Conservation (phyloP, 495 filamentous ascomycete genomes). For the Aspergillus incahuasiensis region DNA sequence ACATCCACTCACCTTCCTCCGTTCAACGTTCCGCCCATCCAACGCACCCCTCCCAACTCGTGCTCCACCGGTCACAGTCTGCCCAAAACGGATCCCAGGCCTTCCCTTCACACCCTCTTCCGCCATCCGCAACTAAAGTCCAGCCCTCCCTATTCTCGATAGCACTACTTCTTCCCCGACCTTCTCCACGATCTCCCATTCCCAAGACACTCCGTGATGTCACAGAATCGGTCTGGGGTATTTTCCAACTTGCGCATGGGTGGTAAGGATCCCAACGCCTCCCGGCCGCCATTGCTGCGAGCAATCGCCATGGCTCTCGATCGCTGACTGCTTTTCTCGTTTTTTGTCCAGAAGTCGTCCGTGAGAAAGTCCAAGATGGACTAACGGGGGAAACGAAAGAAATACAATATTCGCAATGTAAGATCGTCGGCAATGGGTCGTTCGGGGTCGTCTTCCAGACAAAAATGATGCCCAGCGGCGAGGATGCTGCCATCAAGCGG, state of each 20-base stretch:
- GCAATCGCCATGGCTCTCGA: conserved; percentile 6
- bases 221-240: conserved; percentile 68
- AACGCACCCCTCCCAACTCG: conserved; percentile 24
- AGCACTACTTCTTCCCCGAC: conserved; percentile 22
- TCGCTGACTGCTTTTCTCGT: conserved; percentile 2
- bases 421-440: conserved; percentile 99
- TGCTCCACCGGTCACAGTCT: conserved; percentile 26
- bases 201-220: conserved; percentile 49
- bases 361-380: conserved; percentile 98
- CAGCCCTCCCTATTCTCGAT: conserved; percentile 43
- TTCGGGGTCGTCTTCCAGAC: conserved; percentile 99
- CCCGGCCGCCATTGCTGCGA: conserved; percentile 3
- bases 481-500: conserved; percentile 98
- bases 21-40: conserved; percentile 28
- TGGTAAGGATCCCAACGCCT: conserved; percentile 51
- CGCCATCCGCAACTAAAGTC: conserved; percentile 42
- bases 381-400: conserved; percentile 92
- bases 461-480: conserved; percentile 91
- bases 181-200: conserved; percentile 15
- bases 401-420: conserved; percentile 97
- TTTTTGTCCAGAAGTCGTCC: conserved; percentile 73
- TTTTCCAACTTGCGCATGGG: conserved; percentile 79
- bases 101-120: conserved; percentile 28
- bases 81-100: conserved; percentile 53
- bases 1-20: conserved; percentile 30